A percentile compares a stretch with the other conserved stretches of the same genome.
These are phyloP conservation scores for Tremella fuciformis DNA, from an alignment of 768 basidiomycete species.

Conservation along the genomic window DNA sequence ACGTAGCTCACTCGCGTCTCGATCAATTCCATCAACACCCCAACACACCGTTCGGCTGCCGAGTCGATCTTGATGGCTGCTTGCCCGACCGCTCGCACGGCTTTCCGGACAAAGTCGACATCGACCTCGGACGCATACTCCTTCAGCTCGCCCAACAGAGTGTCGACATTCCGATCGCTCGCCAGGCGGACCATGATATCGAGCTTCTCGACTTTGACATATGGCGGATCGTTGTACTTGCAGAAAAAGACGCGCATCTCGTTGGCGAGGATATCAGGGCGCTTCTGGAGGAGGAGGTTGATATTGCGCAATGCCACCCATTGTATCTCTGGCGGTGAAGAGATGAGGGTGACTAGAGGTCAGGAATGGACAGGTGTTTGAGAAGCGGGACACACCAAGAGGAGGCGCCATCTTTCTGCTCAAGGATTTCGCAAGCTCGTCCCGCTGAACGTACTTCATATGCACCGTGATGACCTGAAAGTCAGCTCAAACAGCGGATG, in stretches of 20 bases:
- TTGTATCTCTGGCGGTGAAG: conserved; percentile 94
- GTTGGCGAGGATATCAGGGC: conserved; percentile 80
- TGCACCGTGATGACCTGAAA: conserved; percentile 93
- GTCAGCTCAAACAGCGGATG: neutral
- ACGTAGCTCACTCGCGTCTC: conserved; percentile 92
- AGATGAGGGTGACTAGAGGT: conserved; percentile 75
- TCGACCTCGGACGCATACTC: conserved; percentile 99
- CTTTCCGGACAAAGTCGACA: conserved; percentile 93
- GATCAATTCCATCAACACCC: conserved; percentile 88
- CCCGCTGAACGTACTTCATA: conserved; percentile 74
- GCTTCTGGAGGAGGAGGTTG: conserved; percentile 91
- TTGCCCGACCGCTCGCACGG: conserved; percentile 93
- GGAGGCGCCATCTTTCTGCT: conserved; percentile 98
- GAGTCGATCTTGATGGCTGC: conserved; percentile 91
- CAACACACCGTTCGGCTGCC: conserved; percentile 90
- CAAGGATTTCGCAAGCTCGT: conserved; percentile 78
- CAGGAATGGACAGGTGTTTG: neutral
- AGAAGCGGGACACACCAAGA: conserved; percentile 49
- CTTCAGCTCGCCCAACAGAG: conserved; percentile 88
- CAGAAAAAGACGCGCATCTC: conserved; percentile 99
- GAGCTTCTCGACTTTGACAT: conserved; percentile 96
- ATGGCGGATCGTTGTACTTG: conserved; percentile 99
- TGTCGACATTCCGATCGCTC: conserved; percentile 86
- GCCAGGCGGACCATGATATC: conserved; percentile 97
- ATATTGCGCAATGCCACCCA: conserved; percentile 98